Evolutionary conservation across 306 rosid genomes (phyloP), one percentile per base, ranked within the genome.

Genomic region (Oxytropis ochrocephala): DNA sequence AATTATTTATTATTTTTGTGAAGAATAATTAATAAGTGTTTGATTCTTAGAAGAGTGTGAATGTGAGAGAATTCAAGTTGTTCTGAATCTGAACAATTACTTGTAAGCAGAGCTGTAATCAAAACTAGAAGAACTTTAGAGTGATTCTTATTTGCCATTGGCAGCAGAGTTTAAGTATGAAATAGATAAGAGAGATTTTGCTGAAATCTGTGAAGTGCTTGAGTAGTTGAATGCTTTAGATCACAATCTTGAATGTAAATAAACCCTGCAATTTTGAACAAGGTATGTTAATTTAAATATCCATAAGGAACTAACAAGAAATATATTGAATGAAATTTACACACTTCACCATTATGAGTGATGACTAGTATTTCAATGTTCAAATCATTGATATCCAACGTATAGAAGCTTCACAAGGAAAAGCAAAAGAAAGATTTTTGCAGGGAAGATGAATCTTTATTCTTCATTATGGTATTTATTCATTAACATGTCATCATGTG

Each of bases 1-100:
- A n/a, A n/a, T n/a, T n/a, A n/a, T n/a, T n/a, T n/a, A n/a, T n/a
- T n/a, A n/a, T n/a, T n/a, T n/a, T n/a, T n/a, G n/a, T n/a, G 82
- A n/a, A 24, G 98, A 97, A 60, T 79, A 84, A 85, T 85, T 86
- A 94, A 60, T 41, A 82, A 85, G 18, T 54, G 72, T 73, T 85
- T 78, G 71, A 94, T 81, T 83, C 91, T 81, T 30, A 88, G 42
- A 70, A 94, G 96, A 38, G 88, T 75, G 77, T 73, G 79, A 55
- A 80, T 56, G 75, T 79, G 79, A 10, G 97, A 85, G 66, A 87
- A 75, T 48, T 69, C 82, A 7, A 75, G 74, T 44, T 82, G 84
- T 58, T 85, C 76, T 33, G n/a, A n/a, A n/a, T n/a, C n/a, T n/a
- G 98, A 78, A 11, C 64, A 53, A 74, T 35, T 4, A n/a, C 71